phyloP scores from a whole-genome alignment of 495 filamentous ascomycete species.

The Extremus antarcticus region DNA sequence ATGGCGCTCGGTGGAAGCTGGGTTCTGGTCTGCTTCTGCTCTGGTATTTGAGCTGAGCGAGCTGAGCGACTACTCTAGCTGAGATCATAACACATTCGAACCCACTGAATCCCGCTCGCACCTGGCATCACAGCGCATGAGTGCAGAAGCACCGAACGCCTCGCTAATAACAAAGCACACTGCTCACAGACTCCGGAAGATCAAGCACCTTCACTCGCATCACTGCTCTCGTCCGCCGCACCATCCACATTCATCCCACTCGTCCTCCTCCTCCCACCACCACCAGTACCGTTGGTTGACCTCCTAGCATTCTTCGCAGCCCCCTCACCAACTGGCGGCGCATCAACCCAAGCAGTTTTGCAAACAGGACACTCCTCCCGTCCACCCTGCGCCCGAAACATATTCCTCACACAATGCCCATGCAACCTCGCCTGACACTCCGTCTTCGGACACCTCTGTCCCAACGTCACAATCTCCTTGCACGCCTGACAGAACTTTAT shows the following conservation, averaged over 20 bases:
- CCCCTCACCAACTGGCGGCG: conserved; percentile 70
- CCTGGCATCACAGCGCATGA: too few species aligned
- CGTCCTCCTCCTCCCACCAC: conserved; percentile 1
- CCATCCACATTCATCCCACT: neutral
- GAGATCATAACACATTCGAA: neutral
- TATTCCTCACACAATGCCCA: conserved; percentile 60
- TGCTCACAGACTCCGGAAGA: neutral
- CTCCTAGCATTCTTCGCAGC: conserved; percentile 34
- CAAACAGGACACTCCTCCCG: conserved; percentile 63
- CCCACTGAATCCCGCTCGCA: too few species aligned
- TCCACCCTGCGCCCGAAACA: conserved; percentile 53
- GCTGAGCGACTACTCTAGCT: neutral
- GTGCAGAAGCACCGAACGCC: conserved; percentile 8
- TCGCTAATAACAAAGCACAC: conserved; percentile 6
- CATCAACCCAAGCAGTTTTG: conserved; percentile 57
- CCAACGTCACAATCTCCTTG: conserved; percentile 80
- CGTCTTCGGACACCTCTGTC: conserved; percentile 64
- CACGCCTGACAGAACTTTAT: conserved; percentile 87
- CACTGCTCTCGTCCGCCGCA: neutral
- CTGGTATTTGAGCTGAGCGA: neutral
- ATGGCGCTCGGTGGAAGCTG: conserved; percentile 5
- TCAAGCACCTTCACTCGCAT: conserved; percentile 1
- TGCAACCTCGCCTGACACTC: conserved; percentile 65
- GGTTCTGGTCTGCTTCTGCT: neutral
- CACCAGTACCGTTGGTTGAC: neutral